Percentiles rank a stretch among this genome's conserved stretches.
Conservation (phyloP, 148 eudicot species). For the Camellia granthamiana region DNA sequence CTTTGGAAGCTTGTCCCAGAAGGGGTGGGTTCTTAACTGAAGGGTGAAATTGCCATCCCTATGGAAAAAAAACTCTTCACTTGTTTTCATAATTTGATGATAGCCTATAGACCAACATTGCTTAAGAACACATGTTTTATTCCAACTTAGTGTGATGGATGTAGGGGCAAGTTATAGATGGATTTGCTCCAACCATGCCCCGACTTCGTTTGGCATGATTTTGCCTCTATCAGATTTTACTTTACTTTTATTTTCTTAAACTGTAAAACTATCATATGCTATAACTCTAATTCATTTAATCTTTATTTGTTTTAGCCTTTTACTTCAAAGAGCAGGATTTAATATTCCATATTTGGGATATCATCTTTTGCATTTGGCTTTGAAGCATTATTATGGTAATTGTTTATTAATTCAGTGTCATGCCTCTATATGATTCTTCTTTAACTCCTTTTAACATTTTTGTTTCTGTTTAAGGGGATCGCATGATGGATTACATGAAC, state of each 20-base stretch:
- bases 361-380: neutral
- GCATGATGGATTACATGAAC: constrained; percentile 80
- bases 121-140: neutral
- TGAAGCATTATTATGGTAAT: neutral
- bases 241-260: neutral
- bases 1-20: no score
- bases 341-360: neutral
- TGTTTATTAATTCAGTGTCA: neutral
- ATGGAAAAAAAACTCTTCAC: neutral
- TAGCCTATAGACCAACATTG: neutral
- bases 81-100: neutral
- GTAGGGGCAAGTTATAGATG: neutral
- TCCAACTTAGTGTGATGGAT: neutral
- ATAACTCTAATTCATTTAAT: neutral
- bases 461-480: constrained; percentile 54
- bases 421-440: no score
- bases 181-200: neutral
- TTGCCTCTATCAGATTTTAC: neutral
- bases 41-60: neutral
- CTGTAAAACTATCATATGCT: neutral
- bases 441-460: neutral
- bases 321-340: neutral
- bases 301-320: neutral
- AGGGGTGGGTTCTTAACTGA: neutral
- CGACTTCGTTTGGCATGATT: neutral